These are phyloP conservation scores for Nelumbo lutea DNA, from an alignment of 164 flowering plant genomes.

Conservation along the genomic window DNA sequence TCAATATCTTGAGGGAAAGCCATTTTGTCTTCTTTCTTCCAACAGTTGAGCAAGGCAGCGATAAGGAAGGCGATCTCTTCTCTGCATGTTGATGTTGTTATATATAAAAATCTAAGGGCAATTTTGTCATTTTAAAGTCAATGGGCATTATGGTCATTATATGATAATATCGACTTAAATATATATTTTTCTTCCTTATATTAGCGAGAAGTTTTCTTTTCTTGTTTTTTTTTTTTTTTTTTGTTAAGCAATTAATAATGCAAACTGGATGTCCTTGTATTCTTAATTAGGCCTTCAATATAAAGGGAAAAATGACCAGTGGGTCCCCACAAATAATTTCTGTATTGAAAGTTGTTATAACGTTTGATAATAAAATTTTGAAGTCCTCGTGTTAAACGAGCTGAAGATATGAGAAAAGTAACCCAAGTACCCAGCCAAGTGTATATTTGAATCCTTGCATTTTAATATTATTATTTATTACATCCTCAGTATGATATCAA, in stretches of 20 bases:
- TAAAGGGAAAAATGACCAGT: not conserved
- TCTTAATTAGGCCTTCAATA: too few relatives aligned
- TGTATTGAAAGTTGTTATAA: too few relatives aligned
- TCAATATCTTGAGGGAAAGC: constrained; percentile 28
- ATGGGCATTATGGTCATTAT: not conserved
- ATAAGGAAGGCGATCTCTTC: not conserved
- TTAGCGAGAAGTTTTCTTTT: not conserved
- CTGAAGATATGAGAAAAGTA: not conserved
- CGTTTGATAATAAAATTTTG: not conserved
- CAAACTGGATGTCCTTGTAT: too few relatives aligned
- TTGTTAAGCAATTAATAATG: not conserved
- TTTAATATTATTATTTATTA: too few relatives aligned
- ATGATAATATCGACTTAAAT: not conserved
- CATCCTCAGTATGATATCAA: too few relatives aligned
- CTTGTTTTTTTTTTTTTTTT: not conserved
- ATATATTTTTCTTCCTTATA: not conserved
- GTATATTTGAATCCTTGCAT: too few relatives aligned
- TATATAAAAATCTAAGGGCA: constrained; percentile 4
- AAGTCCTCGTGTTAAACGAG: not conserved
- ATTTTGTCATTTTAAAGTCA: constrained; percentile 1
- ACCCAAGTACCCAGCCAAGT: too few relatives aligned
- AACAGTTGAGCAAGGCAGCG: not conserved
- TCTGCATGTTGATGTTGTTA: not conserved
- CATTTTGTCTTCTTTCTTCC: constrained; percentile 17
- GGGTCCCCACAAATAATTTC: not conserved